These are phyloP conservation scores for Vinca minor DNA, from an alignment of 257 asterid species.

Conservation along the genomic window DNA sequence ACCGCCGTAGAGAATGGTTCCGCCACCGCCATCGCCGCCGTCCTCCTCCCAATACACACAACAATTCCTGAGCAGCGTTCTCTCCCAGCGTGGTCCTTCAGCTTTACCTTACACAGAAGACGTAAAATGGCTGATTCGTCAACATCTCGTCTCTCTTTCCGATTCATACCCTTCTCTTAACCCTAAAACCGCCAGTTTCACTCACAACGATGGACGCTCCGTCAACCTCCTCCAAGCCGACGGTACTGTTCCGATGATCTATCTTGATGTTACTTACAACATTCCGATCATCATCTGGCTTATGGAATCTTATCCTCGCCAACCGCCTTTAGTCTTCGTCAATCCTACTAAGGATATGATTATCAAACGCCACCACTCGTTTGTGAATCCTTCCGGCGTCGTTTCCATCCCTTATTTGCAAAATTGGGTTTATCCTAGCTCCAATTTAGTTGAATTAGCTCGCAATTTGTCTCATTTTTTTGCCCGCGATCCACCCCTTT, in stretches of 20 bases:
- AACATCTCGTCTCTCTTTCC: constrained; percentile 54
- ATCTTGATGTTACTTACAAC: constrained; percentile 61
- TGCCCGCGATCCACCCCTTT: constrained; percentile 84
- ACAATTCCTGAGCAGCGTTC: constrained; percentile 67
- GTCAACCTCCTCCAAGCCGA: constrained; percentile 78
- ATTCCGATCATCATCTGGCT: constrained; percentile 84
- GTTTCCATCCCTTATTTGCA: too few species aligned
- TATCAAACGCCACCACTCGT: constrained; percentile 69
- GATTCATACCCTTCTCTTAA: constrained; percentile 65
- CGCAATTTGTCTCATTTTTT: constrained; percentile 51
- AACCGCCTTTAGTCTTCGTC: constrained; percentile 76
- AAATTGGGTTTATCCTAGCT: constrained; percentile 80
- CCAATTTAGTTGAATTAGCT: constrained; percentile 65
- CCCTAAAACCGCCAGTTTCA: constrained; percentile 67
- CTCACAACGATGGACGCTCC: constrained; percentile 93
- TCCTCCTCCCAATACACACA: constrained; percentile 42
- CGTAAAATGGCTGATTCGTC: constrained; percentile 69
- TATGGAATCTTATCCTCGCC: constrained; percentile 78
- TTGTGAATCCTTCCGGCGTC: constrained; percentile 76
- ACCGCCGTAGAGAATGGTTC: constrained; percentile 13
- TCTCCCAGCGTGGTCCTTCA: constrained; percentile 69
- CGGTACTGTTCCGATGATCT: constrained; percentile 77
- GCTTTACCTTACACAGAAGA: constrained; percentile 73
- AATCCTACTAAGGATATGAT: constrained; percentile 85
- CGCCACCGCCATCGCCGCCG: constrained; percentile 13